Conservation (phyloP, 169 alveolate species). For the Babesia sp. region DNA sequence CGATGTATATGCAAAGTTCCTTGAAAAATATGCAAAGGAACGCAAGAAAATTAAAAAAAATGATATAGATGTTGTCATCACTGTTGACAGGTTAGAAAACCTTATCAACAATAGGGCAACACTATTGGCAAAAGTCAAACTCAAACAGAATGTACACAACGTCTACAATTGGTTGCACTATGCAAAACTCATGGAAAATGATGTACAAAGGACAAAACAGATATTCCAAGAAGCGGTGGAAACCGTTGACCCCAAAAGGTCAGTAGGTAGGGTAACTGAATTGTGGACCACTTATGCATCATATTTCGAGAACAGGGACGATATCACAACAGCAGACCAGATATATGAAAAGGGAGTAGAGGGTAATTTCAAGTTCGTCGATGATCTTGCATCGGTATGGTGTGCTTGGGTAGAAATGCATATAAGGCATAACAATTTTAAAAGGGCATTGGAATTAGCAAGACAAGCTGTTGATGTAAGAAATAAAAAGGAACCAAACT, state of each 20-base stretch:
- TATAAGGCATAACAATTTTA: slow-evolving; percentile 45
- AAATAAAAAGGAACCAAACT: slow-evolving; percentile 30
- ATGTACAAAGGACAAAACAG: slow-evolving; percentile 31
- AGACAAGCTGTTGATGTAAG: slow-evolving; percentile 50
- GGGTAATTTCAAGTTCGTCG: slow-evolving; percentile 73
- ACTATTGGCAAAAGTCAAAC: slow-evolving; percentile 75
- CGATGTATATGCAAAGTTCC: slow-evolving; percentile 85
- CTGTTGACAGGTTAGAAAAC: slow-evolving; percentile 73
- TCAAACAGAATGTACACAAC: slow-evolving; percentile 90
- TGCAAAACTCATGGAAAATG: slow-evolving; percentile 56
- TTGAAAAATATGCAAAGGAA: slow-evolving; percentile 79
- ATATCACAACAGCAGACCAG: slow-evolving; percentile 66
- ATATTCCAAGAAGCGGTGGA: slow-evolving; percentile 73
- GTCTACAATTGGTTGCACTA: slow-evolving; percentile 89
- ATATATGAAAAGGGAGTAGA: slow-evolving; percentile 73
- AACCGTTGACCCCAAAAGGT: slow-evolving; percentile 76
- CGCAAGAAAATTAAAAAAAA: slow-evolving; percentile 36
- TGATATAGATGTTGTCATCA: slow-evolving; percentile 56
- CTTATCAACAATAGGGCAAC: slow-evolving; percentile 79
- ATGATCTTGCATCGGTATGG: slow-evolving; percentile 78
- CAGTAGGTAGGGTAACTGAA: slow-evolving; percentile 77
- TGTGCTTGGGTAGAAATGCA: slow-evolving; percentile 75
- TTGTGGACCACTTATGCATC: slow-evolving; percentile 80
- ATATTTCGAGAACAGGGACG: slow-evolving; percentile 74
- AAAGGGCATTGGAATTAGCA: slow-evolving; percentile 51